Evolutionary conservation across 768 basidiomycete species (phyloP).

Genomic region (Rhizopogon vinicolor): DNA sequence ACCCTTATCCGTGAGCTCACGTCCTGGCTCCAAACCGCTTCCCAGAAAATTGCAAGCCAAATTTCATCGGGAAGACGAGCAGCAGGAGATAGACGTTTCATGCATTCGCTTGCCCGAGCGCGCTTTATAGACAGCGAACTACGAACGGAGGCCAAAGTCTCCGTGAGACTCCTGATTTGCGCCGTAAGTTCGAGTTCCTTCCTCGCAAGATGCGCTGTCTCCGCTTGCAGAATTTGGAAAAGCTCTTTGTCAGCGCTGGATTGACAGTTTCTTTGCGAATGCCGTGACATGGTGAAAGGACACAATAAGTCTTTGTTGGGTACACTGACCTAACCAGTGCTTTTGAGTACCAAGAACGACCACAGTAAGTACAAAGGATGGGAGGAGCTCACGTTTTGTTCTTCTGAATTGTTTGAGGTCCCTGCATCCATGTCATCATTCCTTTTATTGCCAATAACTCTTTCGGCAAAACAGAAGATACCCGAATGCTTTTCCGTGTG

Average conservation of each 20-base stretch:
- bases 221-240: not conserved
- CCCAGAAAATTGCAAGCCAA: constrained; percentile 25
- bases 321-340: not conserved
- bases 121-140: constrained; percentile 9
- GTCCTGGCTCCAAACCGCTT: constrained; percentile 22
- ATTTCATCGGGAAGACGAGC: constrained; percentile 28
- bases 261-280: not conserved
- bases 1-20: constrained; percentile 11
- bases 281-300: not conserved
- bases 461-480: not conserved
- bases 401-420: not conserved
- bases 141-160: not conserved
- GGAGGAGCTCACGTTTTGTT: not conserved
- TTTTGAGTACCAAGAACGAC: not conserved
- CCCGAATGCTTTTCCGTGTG: not conserved
- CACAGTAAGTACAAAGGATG: not conserved
- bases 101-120: constrained; percentile 25
- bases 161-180: not conserved
- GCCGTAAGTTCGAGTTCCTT: not conserved
- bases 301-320: not conserved
- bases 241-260: not conserved
- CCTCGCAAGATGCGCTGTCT: not conserved
- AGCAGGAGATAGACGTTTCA: constrained; percentile 21
- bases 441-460: not conserved
- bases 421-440: not conserved